phyloP scores from a whole-genome alignment of 2,329 filamentous ascomycete species.

The Curvularia lunata region DNA sequence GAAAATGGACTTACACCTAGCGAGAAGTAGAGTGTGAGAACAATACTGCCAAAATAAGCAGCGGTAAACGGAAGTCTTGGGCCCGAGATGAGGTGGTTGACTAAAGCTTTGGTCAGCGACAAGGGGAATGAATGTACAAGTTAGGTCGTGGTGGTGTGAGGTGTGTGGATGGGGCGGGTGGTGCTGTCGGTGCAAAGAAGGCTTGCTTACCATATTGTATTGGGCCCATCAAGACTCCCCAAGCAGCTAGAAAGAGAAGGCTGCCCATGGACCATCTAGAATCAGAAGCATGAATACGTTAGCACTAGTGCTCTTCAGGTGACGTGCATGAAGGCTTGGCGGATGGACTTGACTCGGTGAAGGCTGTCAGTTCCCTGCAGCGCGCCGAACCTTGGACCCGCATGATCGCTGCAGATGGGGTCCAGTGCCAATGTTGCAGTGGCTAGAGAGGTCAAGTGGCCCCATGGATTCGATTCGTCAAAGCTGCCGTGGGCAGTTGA shows the following conservation, averaged over 20 bases:
- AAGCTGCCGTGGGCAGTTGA: slow-evolving; percentile 20
- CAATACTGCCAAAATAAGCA: slow-evolving; percentile 93
- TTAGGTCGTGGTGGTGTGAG: background rate
- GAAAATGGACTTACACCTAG: slow-evolving; percentile 74
- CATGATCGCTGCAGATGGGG: slow-evolving; percentile 50
- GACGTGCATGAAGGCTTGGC: slow-evolving; percentile 33
- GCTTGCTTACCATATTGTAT: slow-evolving; percentile 67
- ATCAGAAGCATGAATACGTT: slow-evolving; percentile 43
- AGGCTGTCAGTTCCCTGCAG: slow-evolving; percentile 43
- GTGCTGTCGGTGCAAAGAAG: slow-evolving; percentile 22
- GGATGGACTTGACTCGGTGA: slow-evolving; percentile 37
- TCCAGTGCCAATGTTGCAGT: slow-evolving; percentile 43
- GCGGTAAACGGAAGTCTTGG: slow-evolving; percentile 89
- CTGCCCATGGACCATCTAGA: slow-evolving; percentile 94
- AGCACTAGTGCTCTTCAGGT: slow-evolving; percentile 40
- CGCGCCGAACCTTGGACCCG: slow-evolving; percentile 48
- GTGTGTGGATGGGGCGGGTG: background rate
- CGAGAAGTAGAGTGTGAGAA: slow-evolving; percentile 87
- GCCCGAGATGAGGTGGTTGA: slow-evolving; percentile 82
- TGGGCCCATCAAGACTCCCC: slow-evolving; percentile 93
- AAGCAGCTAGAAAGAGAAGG: slow-evolving; percentile 85
- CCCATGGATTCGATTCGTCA: slow-evolving; percentile 33
- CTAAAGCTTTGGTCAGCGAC: slow-evolving; percentile 42
- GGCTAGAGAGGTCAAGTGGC: slow-evolving; percentile 48
- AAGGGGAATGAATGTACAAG: slow-evolving; percentile 1